Conservation (phyloP, 768 basidiomycete genomes). For the Termitomyces sp. region DNA sequence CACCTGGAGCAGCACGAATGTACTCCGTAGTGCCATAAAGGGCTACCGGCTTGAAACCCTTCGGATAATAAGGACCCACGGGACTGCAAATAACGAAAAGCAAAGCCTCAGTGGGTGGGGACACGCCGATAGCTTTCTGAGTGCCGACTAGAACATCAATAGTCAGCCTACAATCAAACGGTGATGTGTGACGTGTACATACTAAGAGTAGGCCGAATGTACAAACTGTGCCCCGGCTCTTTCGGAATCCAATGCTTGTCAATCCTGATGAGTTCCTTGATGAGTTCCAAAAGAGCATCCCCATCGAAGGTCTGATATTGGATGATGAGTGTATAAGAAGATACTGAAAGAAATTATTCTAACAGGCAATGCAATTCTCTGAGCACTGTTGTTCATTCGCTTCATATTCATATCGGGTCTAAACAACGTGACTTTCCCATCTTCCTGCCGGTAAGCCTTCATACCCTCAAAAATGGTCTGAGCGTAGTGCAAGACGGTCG, state of each 20-base stretch:
- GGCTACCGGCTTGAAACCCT: conserved; percentile 90
- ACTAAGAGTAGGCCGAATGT: conserved; percentile 81
- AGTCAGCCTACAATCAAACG: conserved; percentile 5
- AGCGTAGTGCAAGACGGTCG: conserved; percentile 89
- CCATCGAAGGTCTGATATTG: conserved; percentile 68
- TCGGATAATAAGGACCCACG: conserved; percentile 83
- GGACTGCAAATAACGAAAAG: conserved; percentile 84
- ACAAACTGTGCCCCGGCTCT: conserved; percentile 85
- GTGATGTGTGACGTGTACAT: background rate
- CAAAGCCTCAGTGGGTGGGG: conserved; percentile 73
- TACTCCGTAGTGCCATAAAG: conserved; percentile 82
- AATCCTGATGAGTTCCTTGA: conserved; percentile 80
- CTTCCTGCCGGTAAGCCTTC: conserved; percentile 82
- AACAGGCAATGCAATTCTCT: conserved; percentile 74
- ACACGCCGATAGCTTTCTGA: conserved; percentile 64
- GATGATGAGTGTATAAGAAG: background rate
- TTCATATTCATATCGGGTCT: conserved; percentile 98
- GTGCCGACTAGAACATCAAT: conserved; percentile 62
- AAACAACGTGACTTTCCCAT: conserved; percentile 79
- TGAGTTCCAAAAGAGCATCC: conserved; percentile 67
- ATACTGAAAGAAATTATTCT: conserved; percentile 13
- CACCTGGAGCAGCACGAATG: conserved; percentile 84
- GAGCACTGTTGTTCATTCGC: conserved; percentile 86
- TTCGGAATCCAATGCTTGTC: conserved; percentile 92
- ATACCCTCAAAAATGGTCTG: conserved; percentile 90